A percentile compares a stretch with the other conserved stretches of the same genome.
phyloP scores from a whole-genome alignment of 108 stramenopile genomes.

The Thalassiosira profunda region DNA sequence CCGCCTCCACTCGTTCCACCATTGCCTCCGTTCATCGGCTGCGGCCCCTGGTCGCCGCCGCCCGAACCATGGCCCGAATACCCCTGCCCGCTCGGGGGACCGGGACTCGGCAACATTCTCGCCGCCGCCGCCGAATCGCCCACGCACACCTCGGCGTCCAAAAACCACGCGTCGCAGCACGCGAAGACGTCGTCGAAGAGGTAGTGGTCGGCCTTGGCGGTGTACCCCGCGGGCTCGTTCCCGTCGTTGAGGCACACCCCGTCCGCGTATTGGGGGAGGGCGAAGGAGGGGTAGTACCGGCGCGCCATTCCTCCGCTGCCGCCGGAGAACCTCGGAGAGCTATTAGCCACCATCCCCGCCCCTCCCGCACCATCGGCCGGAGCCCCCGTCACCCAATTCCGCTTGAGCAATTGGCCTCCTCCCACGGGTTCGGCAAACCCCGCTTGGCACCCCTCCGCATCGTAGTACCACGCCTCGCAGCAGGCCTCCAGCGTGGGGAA shows the following conservation, averaged over 20 bases:
- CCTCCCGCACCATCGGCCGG: neutral
- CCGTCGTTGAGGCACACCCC: constrained; percentile 40
- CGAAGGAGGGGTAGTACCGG: constrained; percentile 36
- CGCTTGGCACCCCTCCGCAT: constrained; percentile 4
- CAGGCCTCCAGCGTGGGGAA: constrained; percentile 3
- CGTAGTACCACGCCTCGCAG: constrained; percentile 21
- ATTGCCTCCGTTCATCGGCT: too few species aligned
- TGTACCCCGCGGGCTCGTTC: constrained; percentile 10
- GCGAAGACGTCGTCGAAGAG: constrained; percentile 12
- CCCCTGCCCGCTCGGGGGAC: too few species aligned
- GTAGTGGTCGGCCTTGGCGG: constrained; percentile 14
- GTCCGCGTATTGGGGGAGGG: constrained; percentile 20
- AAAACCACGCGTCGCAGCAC: constrained; percentile 37
- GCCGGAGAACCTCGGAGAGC: neutral
- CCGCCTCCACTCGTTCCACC: too few species aligned
- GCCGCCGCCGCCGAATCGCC: neutral
- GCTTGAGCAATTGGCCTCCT: neutral
- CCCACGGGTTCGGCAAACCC: neutral
- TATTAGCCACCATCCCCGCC: neutral
- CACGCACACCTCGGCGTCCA: constrained; percentile 17
- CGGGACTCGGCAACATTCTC: too few species aligned
- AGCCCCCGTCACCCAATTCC: neutral
- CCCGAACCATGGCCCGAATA: too few species aligned
- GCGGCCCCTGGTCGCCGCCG: neutral
- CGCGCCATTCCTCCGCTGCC: neutral